Base-by-base conservation (phyloP, 768 basidiomycete species). In the Austroboletus eburneus region DNA sequence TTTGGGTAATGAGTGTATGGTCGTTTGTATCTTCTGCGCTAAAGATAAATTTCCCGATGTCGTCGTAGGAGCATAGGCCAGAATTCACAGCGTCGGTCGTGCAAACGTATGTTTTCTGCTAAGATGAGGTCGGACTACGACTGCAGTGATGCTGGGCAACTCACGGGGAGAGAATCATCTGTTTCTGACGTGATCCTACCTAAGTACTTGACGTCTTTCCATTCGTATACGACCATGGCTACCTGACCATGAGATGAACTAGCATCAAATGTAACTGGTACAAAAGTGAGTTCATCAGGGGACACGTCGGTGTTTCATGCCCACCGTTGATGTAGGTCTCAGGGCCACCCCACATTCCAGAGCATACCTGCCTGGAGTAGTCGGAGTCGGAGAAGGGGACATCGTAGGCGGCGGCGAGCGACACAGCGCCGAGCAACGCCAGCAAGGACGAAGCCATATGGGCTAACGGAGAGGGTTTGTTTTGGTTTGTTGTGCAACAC, bases 141-240 rank as follows among this genome's bases (percentile, higher is more conserved):
- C 30, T 16, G 25, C 18, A 46, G 46, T 32, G 36, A 39, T 52
- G 35, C 32, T 25, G 21, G 50, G 46, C 42, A 50, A 69, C 83
- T 79, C 66, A 92, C 86, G 53, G 86, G 87, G 41, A 85, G 59
- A 45, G 72, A 70, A 32, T 79, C 75, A 51, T 81, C 74, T 5
- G 62, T 66, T 25, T 67, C 50, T 5, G 81, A 80, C 24, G 81
- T 81, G 38, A 74, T 69, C 62, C 77, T 82, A 27, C 96, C 96
- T 3, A 99, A 75, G 62, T 89, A 93, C 38, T 74, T 69, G 43
- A 83, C 83, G 61, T 99, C 96, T 23, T 74, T 64, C 94, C 94
- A 99, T 69, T 98, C 95, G 60, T 97, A 99, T 20, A 99, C 81
- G 43, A 95, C 87, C 77, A 96, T 83, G 22, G 95, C 91, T 17